These are phyloP conservation scores for Corylus americana DNA, from an alignment of 306 rosid species.

Conservation along the genomic window DNA sequence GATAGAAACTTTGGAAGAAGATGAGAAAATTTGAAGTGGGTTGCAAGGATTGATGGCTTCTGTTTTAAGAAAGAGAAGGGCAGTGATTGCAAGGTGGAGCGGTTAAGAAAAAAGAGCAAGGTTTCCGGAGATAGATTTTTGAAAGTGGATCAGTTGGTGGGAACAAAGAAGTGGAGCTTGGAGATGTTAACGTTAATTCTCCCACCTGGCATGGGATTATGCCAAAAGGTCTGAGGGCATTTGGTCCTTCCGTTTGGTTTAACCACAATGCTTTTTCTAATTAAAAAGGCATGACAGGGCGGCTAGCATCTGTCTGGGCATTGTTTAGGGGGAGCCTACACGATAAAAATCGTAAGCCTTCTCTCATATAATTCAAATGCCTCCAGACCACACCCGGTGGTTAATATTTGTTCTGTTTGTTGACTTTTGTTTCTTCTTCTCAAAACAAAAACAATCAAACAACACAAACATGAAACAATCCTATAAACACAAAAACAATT, in stretches of 20 bases:
- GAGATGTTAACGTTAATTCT: conserved; percentile 40
- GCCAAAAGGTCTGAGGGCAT: conserved; percentile 19
- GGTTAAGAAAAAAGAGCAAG: conserved; percentile 62
- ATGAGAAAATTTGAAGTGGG: conserved; percentile 40
- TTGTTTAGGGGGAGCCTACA: too few relatives aligned
- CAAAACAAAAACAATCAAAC: too few relatives aligned
- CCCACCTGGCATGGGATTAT: conserved; percentile 52
- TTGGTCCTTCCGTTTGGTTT: conserved; percentile 25
- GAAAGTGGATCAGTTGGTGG: conserved; percentile 65
- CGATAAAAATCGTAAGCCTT: too few relatives aligned
- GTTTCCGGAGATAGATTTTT: conserved; percentile 56
- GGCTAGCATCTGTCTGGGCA: too few relatives aligned
- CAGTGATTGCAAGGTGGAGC: conserved; percentile 49
- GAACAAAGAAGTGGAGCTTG: conserved; percentile 30
- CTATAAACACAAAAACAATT: too few relatives aligned
- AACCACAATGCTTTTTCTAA: background rate
- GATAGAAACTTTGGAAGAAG: conserved; percentile 5
- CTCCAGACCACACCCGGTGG: too few relatives aligned
- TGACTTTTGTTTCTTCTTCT: too few relatives aligned
- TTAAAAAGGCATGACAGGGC: too few relatives aligned
- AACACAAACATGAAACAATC: too few relatives aligned
- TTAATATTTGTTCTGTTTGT: too few relatives aligned
- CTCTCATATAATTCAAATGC: too few relatives aligned
- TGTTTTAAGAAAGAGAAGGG: conserved; percentile 7
- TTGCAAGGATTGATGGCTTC: conserved; percentile 29